Evolutionary conservation across 768 basidiomycete species (phyloP).

Genomic region (Hypholoma fasciculare): DNA sequence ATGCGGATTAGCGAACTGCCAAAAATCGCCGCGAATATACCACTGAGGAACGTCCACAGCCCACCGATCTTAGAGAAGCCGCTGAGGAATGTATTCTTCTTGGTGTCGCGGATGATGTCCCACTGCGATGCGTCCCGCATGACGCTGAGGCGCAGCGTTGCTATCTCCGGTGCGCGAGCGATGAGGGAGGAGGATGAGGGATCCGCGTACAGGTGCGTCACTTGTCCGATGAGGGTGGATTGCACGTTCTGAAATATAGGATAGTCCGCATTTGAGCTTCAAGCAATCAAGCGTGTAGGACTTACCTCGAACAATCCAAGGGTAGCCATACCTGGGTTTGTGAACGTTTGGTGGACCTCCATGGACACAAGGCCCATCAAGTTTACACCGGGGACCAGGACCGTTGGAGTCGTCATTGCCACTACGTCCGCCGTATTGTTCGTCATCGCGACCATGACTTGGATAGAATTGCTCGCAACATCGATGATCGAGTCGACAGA

Average conservation of each 20-base stretch:
- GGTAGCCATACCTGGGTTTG: constrained; percentile 2
- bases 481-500: not conserved
- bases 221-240: constrained; percentile 11
- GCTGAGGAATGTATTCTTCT: not conserved
- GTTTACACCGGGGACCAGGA: constrained; percentile 17
- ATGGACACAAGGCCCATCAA: constrained; percentile 9
- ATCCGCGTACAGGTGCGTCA: constrained; percentile 11
- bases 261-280: no score
- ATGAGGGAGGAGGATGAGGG: constrained; percentile 8
- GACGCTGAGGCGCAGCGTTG: constrained; percentile 10
- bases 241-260: constrained; percentile 2
- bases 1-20: not conserved
- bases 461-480: constrained; percentile 7
- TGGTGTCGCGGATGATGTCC: not conserved
- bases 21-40: not conserved
- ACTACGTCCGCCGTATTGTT: constrained; percentile 11
- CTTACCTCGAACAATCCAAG: constrained; percentile 17
- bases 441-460: constrained; percentile 9
- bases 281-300: not conserved
- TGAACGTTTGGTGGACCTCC: constrained; percentile 8
- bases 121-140: not conserved
- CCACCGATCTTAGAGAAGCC: not conserved
- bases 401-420: constrained; percentile 10
- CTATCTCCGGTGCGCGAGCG: constrained; percentile 3
- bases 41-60: constrained; percentile 1